phyloP scores from a whole-genome alignment of 2,329 filamentous ascomycete genomes.

The Aureobasidium uvarum region DNA sequence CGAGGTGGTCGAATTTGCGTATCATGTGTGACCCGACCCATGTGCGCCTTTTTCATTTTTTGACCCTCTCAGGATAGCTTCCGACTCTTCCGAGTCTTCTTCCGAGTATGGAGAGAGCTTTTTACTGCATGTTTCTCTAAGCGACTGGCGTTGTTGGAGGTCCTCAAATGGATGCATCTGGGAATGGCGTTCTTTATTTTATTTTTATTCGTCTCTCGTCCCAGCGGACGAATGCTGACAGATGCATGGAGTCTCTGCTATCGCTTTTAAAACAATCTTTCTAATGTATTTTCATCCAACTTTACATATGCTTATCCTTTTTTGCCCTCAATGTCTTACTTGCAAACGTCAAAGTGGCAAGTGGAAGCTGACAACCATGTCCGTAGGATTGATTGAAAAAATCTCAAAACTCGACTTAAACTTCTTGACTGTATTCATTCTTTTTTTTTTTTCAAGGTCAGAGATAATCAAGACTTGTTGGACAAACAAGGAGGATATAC shows the following conservation, averaged over 20 bases:
- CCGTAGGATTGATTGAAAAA: too few species aligned
- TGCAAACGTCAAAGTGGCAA: too few species aligned
- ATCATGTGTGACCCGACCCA: background rate
- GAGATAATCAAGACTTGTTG: too few species aligned
- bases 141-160: slow-evolving; percentile 8
- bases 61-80: background rate
- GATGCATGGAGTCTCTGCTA: background rate
- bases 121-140: background rate
- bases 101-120: background rate
- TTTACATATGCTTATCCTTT: too few species aligned
- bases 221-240: background rate
- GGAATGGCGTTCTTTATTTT: slow-evolving; percentile 1
- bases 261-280: background rate
- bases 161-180: background rate
- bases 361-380: too few species aligned
- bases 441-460: too few species aligned
- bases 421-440: too few species aligned
- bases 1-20: background rate
- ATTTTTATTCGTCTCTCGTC: background rate
- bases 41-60: background rate
- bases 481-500: too few species aligned
- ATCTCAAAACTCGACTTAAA: too few species aligned
- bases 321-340: too few species aligned
- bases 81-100: background rate
- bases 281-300: background rate